Conservation (phyloP, 306 rosid species). For the Comarum palustre region DNA sequence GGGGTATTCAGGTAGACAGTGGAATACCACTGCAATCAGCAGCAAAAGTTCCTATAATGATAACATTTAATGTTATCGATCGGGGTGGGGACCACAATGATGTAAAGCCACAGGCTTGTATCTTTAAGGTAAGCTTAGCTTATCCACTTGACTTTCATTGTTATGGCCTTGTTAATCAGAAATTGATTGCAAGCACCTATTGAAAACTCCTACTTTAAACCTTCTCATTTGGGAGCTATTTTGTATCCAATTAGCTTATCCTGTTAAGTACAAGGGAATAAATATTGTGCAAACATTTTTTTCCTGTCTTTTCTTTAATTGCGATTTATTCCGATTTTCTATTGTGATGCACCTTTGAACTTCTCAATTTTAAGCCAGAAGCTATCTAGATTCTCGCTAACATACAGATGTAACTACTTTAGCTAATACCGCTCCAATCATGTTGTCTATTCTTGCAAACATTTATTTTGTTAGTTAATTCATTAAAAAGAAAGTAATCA, state of each 20-base stretch:
- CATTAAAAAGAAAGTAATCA: not conserved
- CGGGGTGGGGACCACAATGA: conserved; percentile 69
- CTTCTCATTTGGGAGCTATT: not conserved
- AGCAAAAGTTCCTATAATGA: conserved; percentile 96
- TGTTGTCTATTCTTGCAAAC: not conserved
- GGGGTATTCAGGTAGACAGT: conserved; percentile 86
- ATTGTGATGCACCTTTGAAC: not conserved
- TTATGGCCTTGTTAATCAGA: conserved; percentile 2
- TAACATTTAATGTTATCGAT: conserved; percentile 79
- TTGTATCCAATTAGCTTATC: not conserved
- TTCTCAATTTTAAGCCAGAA: not conserved
- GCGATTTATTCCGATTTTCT: not conserved
- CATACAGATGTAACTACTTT: not conserved
- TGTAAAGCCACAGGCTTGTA: conserved; percentile 89
- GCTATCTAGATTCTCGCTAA: not conserved
- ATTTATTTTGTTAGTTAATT: not conserved
- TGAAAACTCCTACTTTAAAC: conserved; percentile 1
- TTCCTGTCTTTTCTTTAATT: not conserved
- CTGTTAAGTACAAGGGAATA: not conserved
- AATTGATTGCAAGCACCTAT: conserved; percentile 9
- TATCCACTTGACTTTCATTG: conserved; percentile 4
- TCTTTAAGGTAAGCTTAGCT: conserved; percentile 68
- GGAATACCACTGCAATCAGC: conserved; percentile 98
- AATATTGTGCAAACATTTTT: not conserved
- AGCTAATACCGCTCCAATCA: not conserved